Evolutionary conservation across 1,139 yeast genomes (phyloP).

Genomic region (Sugiyamaella sp.): DNA sequence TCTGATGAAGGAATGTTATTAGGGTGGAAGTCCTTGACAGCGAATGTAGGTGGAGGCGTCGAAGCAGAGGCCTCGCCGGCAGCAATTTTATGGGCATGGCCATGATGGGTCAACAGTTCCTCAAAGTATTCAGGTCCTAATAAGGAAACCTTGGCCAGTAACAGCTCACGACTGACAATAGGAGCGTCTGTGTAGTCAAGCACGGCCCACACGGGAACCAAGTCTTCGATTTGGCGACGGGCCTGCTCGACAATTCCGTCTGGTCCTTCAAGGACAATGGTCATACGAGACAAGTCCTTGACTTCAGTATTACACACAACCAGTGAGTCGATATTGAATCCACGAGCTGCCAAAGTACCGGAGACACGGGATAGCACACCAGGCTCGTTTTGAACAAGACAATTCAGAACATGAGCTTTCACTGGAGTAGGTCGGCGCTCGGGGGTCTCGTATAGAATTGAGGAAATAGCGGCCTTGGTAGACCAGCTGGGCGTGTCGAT

Average conservation of each 20-base stretch:
- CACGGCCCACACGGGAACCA: slow-evolving; percentile 98
- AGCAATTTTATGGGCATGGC: slow-evolving; percentile 45
- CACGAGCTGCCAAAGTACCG: slow-evolving; percentile 96
- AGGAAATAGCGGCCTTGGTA: slow-evolving; percentile 92
- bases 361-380: slow-evolving; percentile 94
- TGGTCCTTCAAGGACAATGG: slow-evolving; percentile 90
- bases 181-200: slow-evolving; percentile 90
- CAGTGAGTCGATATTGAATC: slow-evolving; percentile 94
- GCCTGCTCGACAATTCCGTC: slow-evolving; percentile 98
- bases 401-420: slow-evolving; percentile 84
- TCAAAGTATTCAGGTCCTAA: slow-evolving; percentile 97
- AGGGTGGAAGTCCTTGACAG: slow-evolving; percentile 62
- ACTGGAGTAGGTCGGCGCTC: slow-evolving; percentile 53
- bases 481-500: slow-evolving; percentile 94
- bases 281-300: slow-evolving; percentile 93
- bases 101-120: slow-evolving; percentile 88
- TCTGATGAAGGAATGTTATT: slow-evolving; percentile 87
- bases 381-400: slow-evolving; percentile 97
- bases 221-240: slow-evolving; percentile 96
- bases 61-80: slow-evolving; percentile 35
- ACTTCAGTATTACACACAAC: slow-evolving; percentile 98
- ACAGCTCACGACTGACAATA: slow-evolving; percentile 85
- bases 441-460: slow-evolving; percentile 94
- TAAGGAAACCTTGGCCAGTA: slow-evolving; percentile 87
- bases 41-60: slow-evolving; percentile 30